Conservation (phyloP, 352 stramenopile genomes). For the Phytophthora fragariaefolia region DNA sequence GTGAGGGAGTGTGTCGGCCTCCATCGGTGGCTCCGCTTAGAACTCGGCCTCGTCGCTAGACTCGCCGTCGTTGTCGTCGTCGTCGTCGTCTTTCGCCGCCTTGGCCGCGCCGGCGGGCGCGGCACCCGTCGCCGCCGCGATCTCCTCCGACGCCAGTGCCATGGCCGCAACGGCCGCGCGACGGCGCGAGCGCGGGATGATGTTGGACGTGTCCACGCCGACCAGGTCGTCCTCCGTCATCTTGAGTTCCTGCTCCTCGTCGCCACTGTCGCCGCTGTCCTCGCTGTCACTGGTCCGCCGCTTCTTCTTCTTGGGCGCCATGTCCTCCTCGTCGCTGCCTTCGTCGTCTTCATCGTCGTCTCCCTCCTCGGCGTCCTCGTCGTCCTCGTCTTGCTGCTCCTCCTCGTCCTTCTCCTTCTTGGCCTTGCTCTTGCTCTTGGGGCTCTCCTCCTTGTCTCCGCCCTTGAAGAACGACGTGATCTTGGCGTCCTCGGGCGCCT, state of each 20-base stretch:
- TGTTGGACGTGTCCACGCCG: conserved; percentile 85
- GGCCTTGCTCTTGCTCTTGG: conserved; percentile 50
- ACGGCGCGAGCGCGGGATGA: conserved; percentile 80
- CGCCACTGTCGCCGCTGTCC: conserved; percentile 64
- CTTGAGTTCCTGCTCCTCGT: conserved; percentile 79
- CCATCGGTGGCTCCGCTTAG: conserved; percentile 40
- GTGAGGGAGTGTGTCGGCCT: conserved; percentile 2
- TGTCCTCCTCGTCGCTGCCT: conserved; percentile 50
- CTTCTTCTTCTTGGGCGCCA: conserved; percentile 72
- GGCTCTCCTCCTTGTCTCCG: conserved; percentile 27
- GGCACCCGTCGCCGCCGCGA: conserved; percentile 28
- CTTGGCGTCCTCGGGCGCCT: conserved; percentile 42
- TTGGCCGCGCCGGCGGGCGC: conserved; percentile 14
- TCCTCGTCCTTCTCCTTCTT: conserved; percentile 39
- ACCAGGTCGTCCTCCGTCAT: conserved; percentile 89
- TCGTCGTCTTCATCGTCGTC: conserved; percentile 55
- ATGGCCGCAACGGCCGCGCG: conserved; percentile 76
- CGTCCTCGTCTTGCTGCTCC: conserved; percentile 50
- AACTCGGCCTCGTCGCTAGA: conserved; percentile 89
- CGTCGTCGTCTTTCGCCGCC: conserved; percentile 11
- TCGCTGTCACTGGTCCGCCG: conserved; percentile 68
- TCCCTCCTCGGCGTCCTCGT: conserved; percentile 58
- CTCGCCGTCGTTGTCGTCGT: conserved; percentile 69
- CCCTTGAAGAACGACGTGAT: conserved; percentile 41
- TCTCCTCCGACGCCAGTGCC: conserved; percentile 70